Percentiles rank a stretch among this genome's conserved stretches.
Conservation (phyloP, 2,329 filamentous ascomycete species). For the Ceratocystiopsis brevicomis region DNA sequence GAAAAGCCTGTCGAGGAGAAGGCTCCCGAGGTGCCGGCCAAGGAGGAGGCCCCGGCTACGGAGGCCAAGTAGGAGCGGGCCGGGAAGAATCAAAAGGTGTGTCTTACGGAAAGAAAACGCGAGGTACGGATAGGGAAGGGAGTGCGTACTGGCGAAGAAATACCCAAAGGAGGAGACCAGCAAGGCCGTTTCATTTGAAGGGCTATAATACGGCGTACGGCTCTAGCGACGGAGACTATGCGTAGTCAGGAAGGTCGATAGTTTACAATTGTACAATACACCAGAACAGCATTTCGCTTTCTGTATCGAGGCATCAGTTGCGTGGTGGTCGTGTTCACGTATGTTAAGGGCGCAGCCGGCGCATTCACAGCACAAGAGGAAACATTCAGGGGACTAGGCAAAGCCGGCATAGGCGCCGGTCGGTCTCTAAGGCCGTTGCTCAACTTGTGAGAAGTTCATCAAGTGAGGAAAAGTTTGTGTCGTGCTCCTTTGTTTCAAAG, state of each 20-base stretch:
- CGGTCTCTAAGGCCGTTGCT: slow-evolving; percentile 56
- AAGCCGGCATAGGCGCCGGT: slow-evolving; percentile 51
- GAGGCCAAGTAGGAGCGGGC: neutral
- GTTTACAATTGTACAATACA: too few species aligned
- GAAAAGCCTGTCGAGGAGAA: neutral
- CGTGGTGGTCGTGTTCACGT: too few species aligned
- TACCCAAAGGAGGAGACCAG: too few species aligned
- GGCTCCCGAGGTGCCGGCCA: neutral
- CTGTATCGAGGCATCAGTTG: too few species aligned
- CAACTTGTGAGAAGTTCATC: slow-evolving; percentile 29
- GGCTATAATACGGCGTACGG: too few species aligned
- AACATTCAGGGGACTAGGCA: slow-evolving; percentile 9
- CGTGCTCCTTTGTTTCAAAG: slow-evolving; percentile 8
- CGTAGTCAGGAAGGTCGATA: too few species aligned
- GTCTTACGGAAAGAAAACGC: too few species aligned
- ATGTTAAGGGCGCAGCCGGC: too few species aligned
- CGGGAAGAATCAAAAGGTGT: neutral
- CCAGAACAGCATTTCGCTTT: too few species aligned
- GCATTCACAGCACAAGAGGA: neutral
- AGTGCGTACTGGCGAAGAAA: neutral
- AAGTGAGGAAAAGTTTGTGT: slow-evolving; percentile 31
- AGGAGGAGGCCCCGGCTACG: neutral
- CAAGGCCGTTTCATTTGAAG: too few species aligned
- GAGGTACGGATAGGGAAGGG: too few species aligned
- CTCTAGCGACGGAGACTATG: too few species aligned